Conservation (phyloP, 805 yeast species). For the Blastobotrys chiropterorum region DNA sequence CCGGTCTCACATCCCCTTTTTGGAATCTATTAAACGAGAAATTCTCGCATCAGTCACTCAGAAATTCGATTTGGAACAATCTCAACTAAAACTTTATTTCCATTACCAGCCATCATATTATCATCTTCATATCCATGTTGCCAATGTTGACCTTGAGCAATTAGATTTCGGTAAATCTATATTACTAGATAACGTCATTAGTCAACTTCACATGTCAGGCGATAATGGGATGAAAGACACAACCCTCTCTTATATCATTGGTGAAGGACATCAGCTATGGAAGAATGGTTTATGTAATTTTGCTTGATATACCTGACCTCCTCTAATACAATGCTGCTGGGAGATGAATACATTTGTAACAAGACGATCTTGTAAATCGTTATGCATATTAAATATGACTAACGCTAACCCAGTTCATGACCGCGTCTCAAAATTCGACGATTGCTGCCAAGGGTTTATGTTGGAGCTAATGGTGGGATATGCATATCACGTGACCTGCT, state of each 20-base stretch:
- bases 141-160: slow-evolving; percentile 61
- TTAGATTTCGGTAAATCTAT: slow-evolving; percentile 79
- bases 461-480: too few species aligned
- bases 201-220: slow-evolving; percentile 50
- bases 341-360: too few species aligned
- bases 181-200: slow-evolving; percentile 74
- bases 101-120: slow-evolving; percentile 95
- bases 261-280: slow-evolving; percentile 80
- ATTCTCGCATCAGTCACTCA: slow-evolving; percentile 44
- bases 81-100: slow-evolving; percentile 67
- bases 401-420: too few species aligned
- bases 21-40: slow-evolving; percentile 41
- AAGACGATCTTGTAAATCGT: too few species aligned
- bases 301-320: too few species aligned
- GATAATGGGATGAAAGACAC: slow-evolving; percentile 49
- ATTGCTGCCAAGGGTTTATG: too few species aligned
- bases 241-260: slow-evolving; percentile 59
- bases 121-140: slow-evolving; percentile 90
- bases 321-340: too few species aligned
- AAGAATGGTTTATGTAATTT: slow-evolving; percentile 6
- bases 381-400: too few species aligned
- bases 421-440: too few species aligned
- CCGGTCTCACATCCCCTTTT: slow-evolving; percentile 50
- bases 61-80: slow-evolving; percentile 43
- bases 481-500: too few species aligned